Conservation (phyloP, 768 basidiomycete species). For the Pulveroboletus sp. region DNA sequence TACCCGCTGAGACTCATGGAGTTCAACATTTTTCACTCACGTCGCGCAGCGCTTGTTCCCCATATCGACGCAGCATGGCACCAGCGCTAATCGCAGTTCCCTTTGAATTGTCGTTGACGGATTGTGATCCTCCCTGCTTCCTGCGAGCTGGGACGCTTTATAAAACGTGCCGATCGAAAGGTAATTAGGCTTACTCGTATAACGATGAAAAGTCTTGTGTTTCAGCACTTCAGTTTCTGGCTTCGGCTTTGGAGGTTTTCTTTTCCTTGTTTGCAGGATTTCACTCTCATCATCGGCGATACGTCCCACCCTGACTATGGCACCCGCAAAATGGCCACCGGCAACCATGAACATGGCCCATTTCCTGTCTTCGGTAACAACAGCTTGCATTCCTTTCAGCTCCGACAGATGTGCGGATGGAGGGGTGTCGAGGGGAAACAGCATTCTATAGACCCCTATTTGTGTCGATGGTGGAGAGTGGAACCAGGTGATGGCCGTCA, state of each 20-base stretch:
- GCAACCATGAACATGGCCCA: slow-evolving; percentile 98
- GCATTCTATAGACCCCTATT: slow-evolving; percentile 78
- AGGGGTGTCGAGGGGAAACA: slow-evolving; percentile 55
- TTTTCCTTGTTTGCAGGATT: slow-evolving; percentile 42
- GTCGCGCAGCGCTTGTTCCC: slow-evolving; percentile 89
- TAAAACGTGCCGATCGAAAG: slow-evolving; percentile 1
- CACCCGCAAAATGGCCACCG: slow-evolving; percentile 97
- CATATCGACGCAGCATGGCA: slow-evolving; percentile 89
- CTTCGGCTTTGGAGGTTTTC: slow-evolving; percentile 63
- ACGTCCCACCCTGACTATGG: slow-evolving; percentile 71
- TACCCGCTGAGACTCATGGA: background rate
- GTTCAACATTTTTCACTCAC: slow-evolving; percentile 43
- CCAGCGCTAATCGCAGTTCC: slow-evolving; percentile 93
- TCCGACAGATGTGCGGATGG: slow-evolving; percentile 52
- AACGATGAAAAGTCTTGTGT: slow-evolving; percentile 97
- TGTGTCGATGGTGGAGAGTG: slow-evolving; percentile 85
- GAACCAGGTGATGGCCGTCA: slow-evolving; percentile 87
- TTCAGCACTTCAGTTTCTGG: slow-evolving; percentile 77
- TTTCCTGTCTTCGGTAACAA: slow-evolving; percentile 54
- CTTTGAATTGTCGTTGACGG: slow-evolving; percentile 88
- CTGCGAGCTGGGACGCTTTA: slow-evolving; percentile 68
- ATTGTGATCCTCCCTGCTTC: slow-evolving; percentile 97
- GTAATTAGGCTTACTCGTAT: slow-evolving; percentile 73
- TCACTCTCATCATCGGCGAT: slow-evolving; percentile 42
- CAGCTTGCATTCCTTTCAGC: slow-evolving; percentile 63